Evolutionary conservation across 1,139 yeast species (phyloP).

Genomic region (Spencermartinsiella ligniputridi): DNA sequence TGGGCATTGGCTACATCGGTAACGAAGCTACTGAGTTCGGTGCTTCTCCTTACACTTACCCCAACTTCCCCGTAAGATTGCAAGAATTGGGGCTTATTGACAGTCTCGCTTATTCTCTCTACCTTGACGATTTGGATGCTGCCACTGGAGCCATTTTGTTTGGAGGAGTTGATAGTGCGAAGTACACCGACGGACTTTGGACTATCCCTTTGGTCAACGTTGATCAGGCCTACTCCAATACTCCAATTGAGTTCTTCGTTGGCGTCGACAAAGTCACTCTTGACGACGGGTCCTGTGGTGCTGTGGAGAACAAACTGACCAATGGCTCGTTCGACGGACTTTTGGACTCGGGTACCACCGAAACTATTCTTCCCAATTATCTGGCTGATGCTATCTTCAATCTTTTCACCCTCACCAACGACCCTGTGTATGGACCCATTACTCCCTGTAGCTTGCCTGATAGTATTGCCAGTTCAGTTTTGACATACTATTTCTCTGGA

Average conservation of each 20-base stretch:
- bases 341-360: slow-evolving; percentile 39
- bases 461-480: slow-evolving; percentile 7
- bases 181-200: slow-evolving; percentile 44
- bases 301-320: slow-evolving; percentile 3
- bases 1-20: slow-evolving; percentile 22
- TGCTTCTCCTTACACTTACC: slow-evolving; percentile 23
- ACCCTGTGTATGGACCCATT: slow-evolving; percentile 9
- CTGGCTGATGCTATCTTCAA: slow-evolving; percentile 5
- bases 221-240: slow-evolving; percentile 13
- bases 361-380: slow-evolving; percentile 12
- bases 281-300: slow-evolving; percentile 27
- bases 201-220: slow-evolving; percentile 25
- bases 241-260: slow-evolving; percentile 10
- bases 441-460: slow-evolving; percentile 10
- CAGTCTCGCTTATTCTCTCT: slow-evolving; percentile 50
- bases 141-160: slow-evolving; percentile 47
- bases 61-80: slow-evolving; percentile 45
- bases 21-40: slow-evolving; percentile 21
- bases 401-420: slow-evolving; percentile 13
- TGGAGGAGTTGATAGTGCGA: slow-evolving; percentile 56
- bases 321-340: slow-evolving; percentile 34
- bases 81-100: slow-evolving; percentile 45
- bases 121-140: slow-evolving; percentile 43
- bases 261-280: slow-evolving; percentile 19
- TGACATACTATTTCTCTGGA: slow-evolving; percentile 16